Base-by-base conservation (phyloP, 2,329 filamentous ascomycete species). In the Alternaria angustiovoidea region DNA sequence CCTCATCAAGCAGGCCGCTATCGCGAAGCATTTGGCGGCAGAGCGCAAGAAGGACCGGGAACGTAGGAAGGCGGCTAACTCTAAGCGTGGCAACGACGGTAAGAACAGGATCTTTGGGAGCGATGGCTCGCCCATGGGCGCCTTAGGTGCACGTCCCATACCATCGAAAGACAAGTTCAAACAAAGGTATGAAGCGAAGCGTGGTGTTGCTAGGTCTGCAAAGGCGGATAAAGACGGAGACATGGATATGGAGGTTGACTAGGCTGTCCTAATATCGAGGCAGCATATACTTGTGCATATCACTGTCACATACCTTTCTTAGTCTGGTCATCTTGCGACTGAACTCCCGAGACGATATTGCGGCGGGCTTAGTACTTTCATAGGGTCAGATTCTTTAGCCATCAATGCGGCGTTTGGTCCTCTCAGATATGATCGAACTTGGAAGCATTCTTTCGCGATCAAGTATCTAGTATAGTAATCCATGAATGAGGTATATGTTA, bases 221-320 rank as follows among this genome's bases (percentile, higher is more conserved):
- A 51, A 52, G n/a, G 47, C 30, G 4, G 39, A 52, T 39, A 16
- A 38, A 30, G 41, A 46, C 32, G 41, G n/a, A 20, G 51, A 54
- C 32, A 36, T 46, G 30, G 47, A 51, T 7, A 57, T 57, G 54
- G 54, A 52, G 28, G n/a, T 62, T 39, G 55, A 62, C 30, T 62
- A 54, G 51, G 24, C 34, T 26, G 30, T 24, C 16, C 8, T 2
- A 16, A 14, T 49, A 16, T 36, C 20, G 12, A 20, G 32, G 46
- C 32, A n/a, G 30, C 26, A 5, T 28, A 16, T 11, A 5, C 6
- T 44, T n/a, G 42, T 16, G 22, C 22, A 43, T 22, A 26, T 8
- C 6, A 26, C 9, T 14, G 14, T 43, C 22, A 5, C 41, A 16
- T 43, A 20, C 12, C 9, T n/a, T 26, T 26, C 22, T 26, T n/a